Base-by-base conservation (phyloP, 1,284 basidiomycete genomes). In the Pseudozyma sp. region DNA sequence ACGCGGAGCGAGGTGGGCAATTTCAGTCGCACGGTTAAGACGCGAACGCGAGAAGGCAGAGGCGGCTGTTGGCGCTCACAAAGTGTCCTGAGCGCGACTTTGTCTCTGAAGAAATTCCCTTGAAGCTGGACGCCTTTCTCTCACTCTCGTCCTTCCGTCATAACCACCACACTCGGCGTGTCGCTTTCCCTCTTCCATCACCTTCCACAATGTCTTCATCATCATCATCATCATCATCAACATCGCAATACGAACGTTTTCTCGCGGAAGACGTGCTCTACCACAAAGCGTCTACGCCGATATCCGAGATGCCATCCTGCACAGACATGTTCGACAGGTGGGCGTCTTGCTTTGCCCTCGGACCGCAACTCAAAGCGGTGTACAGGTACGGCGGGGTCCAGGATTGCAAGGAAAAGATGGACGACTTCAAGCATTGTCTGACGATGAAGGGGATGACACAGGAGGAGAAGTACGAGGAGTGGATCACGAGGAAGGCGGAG, bases 371-470 rank as follows among this genome's bases (percentile, higher is more conserved):
- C 59, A 92, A 91, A 75, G 90, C 91, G 3, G 86, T 97, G 49
- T 98, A 98, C 85, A 89, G 96, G 74, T 90, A 91, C 77, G 96
- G 96, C 5, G 87, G 89, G 51, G 88, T 92, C 78, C 88, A 91
- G 1, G 89, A 90, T 66, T 98, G 96, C 84, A 87, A 87, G 0
- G 87, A 88, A 55, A 94, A 96, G 83, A 88, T 91, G 80, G 91
- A 94, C 73, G 94, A 97, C 79, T 96, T 96, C 88, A 97, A 97
- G 86, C 97, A 93, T 86, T 99, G 96, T 86, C 87, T 97, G 87
- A 92, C 90, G 63, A 86, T 92, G 71, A 95, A 94, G 84, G 88
- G 89, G 29, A 87, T 92, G 84, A 88, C 91, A 51, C 89, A 89
- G 10, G 93, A 95, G 59, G 89, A 90, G 79, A 89, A 89, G 80